phyloP scores from a whole-genome alignment of 23 red algal species.

The Chondrus crispus region DNA sequence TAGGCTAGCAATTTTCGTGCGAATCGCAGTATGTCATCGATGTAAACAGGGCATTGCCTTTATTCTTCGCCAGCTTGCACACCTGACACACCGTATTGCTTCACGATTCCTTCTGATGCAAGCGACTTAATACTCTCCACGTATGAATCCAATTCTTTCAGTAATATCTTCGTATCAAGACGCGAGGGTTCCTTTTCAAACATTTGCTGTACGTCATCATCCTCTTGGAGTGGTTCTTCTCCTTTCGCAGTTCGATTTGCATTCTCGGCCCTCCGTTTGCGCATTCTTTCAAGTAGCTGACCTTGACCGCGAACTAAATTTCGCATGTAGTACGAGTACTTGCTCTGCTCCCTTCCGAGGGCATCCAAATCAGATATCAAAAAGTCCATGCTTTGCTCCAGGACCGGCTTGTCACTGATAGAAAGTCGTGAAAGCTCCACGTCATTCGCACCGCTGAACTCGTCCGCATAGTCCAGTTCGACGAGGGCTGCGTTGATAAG shows the following conservation, averaged over 20 bases:
- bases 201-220: constrained; percentile 70
- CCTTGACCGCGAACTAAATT: constrained; percentile 65
- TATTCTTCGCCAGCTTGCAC: constrained; percentile 73
- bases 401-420: constrained; percentile 64
- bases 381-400: constrained; percentile 82
- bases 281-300: constrained; percentile 74
- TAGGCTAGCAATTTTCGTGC: too few relatives aligned
- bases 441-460: constrained; percentile 65
- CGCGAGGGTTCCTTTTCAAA: constrained; percentile 70
- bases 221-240: constrained; percentile 85
- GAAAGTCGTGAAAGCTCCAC: constrained; percentile 72
- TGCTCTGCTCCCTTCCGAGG: constrained; percentile 84
- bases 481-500: constrained; percentile 77
- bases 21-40: too few relatives aligned
- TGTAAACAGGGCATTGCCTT: too few relatives aligned
- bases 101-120: constrained; percentile 71
- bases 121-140: constrained; percentile 68
- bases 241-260: constrained; percentile 44
- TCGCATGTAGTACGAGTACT: constrained; percentile 90
- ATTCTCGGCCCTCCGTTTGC: constrained; percentile 79
- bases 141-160: constrained; percentile 70
- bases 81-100: constrained; percentile 65
- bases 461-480: constrained; percentile 56
- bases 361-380: constrained; percentile 87
- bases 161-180: constrained; percentile 72